phyloP scores from a whole-genome alignment of 495 filamentous ascomycete genomes.

The Aspergillus sparsus region DNA sequence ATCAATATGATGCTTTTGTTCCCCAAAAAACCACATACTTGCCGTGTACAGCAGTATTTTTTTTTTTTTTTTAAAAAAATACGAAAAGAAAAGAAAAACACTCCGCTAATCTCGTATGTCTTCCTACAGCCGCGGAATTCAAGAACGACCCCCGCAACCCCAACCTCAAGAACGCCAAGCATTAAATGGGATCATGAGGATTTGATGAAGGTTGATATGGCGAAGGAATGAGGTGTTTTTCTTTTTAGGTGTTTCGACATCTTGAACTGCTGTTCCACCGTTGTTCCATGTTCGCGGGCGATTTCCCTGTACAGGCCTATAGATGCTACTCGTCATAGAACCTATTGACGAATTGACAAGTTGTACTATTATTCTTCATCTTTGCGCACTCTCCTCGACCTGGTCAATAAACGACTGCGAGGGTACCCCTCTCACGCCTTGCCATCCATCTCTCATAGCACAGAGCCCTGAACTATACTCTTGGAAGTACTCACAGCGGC shows the following conservation, averaged over 20 bases:
- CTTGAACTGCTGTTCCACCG: constrained; percentile 28
- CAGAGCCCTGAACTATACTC: no score
- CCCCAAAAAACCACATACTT: not conserved
- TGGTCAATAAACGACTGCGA: not conserved
- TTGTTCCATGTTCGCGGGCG: constrained; percentile 36
- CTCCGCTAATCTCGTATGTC: constrained; percentile 26
- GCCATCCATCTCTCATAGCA: no score
- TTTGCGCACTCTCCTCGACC: not conserved
- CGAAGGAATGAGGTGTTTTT: constrained; percentile 15
- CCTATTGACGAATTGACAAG: constrained; percentile 48
- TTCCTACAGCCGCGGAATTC: constrained; percentile 74
- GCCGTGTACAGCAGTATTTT: not conserved
- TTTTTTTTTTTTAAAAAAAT: not conserved
- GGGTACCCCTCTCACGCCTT: no score
- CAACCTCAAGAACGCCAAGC: constrained; percentile 57
- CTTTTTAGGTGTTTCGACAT: constrained; percentile 22
- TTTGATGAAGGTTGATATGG: constrained; percentile 14
- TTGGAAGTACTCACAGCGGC: no score
- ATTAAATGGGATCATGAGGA: constrained; percentile 32
- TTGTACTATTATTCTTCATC: constrained; percentile 39
- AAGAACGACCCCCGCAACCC: constrained; percentile 96
- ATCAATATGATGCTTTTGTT: not conserved
- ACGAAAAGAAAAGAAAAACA: not conserved
- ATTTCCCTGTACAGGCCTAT: constrained; percentile 49
- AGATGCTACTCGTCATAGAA: constrained; percentile 42